Conservation (phyloP, 306 rosid species). For the Leucaena leucocephala region DNA sequence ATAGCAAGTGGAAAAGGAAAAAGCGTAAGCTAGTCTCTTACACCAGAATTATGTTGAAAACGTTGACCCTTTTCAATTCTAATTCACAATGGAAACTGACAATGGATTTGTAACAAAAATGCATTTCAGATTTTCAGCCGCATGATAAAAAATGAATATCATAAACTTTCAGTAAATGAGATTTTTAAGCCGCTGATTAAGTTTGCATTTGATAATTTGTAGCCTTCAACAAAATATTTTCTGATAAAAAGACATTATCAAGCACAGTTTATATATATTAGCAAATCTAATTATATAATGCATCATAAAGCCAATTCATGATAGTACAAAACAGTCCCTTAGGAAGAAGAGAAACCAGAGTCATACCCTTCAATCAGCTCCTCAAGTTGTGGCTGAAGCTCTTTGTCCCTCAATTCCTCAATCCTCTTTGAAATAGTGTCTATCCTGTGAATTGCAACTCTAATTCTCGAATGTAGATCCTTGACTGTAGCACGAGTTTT, state of each 20-base stretch:
- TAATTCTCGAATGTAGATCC: slow-evolving; percentile 92
- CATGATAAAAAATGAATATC: not conserved
- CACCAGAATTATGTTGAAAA: not conserved
- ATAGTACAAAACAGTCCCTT: not conserved
- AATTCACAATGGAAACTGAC: not conserved
- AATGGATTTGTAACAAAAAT: not conserved
- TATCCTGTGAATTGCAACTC: slow-evolving; percentile 82
- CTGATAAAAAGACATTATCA: not conserved
- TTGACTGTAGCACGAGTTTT: slow-evolving; percentile 82
- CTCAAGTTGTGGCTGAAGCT: slow-evolving; percentile 95
- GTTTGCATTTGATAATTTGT: slow-evolving; percentile 10
- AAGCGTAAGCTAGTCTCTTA: not conserved
- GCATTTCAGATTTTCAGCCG: not conserved
- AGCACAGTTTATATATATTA: not conserved
- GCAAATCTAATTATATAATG: slow-evolving; percentile 2
- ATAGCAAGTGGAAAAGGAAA: not conserved
- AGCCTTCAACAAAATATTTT: not conserved
- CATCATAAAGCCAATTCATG: slow-evolving; percentile 21
- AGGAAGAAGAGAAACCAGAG: slow-evolving; percentile 22
- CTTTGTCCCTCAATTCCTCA: slow-evolving; percentile 85
- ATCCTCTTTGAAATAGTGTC: slow-evolving; percentile 91
- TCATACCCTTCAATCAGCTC: slow-evolving; percentile 89
- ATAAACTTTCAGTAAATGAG: not conserved
- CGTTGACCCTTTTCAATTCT: not conserved
- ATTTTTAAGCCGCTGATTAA: not conserved